Percentiles rank a stretch among this genome's conserved stretches.
phyloP scores from a whole-genome alignment of 192 early-diverging fungal genomes.

The Entomortierella beljakovae region DNA sequence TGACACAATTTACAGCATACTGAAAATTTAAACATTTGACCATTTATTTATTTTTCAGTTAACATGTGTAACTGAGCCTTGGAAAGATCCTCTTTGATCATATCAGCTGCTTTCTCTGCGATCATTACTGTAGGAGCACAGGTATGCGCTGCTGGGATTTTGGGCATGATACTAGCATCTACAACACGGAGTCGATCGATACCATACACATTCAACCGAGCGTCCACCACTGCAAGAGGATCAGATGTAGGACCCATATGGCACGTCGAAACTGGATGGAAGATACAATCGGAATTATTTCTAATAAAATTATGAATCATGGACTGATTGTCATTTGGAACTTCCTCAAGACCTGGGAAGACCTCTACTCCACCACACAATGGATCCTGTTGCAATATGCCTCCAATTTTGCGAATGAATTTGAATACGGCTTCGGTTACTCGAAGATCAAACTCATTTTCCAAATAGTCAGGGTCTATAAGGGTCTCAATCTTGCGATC shows the following conservation, averaged over 20 bases:
- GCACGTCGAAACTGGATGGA: slow-evolving; percentile 40
- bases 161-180: slow-evolving; percentile 50
- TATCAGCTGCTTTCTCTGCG: slow-evolving; percentile 38
- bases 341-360: slow-evolving; percentile 23
- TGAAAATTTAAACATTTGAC: not conserved
- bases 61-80: no score
- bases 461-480: slow-evolving; percentile 42
- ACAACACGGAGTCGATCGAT: slow-evolving; percentile 43
- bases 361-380: slow-evolving; percentile 17
- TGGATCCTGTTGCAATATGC: slow-evolving; percentile 26
- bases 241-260: slow-evolving; percentile 45
- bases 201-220: slow-evolving; percentile 38
- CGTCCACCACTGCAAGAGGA: slow-evolving; percentile 42
- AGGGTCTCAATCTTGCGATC: not conserved
- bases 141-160: slow-evolving; percentile 33
- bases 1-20: no score
- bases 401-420: slow-evolving; percentile 28
- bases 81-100: slow-evolving; percentile 51
- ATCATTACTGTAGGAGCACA: slow-evolving; percentile 42
- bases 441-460: slow-evolving; percentile 34
- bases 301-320: slow-evolving; percentile 32
- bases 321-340: slow-evolving; percentile 27
- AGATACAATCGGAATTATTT: slow-evolving; percentile 12
- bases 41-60: not conserved
- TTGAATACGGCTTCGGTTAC: slow-evolving; percentile 28